Percentiles rank a stretch among this genome's conserved stretches.
Evolutionary conservation across 169 alveolate genomes (phyloP).

Genomic region (Ichthyophthirius multifiliis): DNA sequence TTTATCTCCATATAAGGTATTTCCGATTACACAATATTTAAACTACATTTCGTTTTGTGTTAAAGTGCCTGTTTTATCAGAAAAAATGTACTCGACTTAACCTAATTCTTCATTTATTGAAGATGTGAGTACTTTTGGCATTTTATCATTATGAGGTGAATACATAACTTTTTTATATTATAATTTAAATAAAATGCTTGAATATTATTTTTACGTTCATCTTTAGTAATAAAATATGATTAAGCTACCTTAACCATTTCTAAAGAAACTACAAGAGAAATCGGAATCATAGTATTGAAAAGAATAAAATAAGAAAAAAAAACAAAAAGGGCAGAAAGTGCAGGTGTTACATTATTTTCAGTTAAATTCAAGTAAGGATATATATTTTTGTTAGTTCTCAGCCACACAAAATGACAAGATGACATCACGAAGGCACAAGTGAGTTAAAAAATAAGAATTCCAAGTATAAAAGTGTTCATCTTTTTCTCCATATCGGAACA

Average conservation of each 20-base stretch:
- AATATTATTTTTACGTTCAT: constrained; percentile 13
- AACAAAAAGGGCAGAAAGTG: constrained; percentile 1
- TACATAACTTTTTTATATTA: constrained; percentile 64
- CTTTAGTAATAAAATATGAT: constrained; percentile 68
- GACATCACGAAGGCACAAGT: background rate
- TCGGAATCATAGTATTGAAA: constrained; percentile 80
- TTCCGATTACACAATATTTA: constrained; percentile 34
- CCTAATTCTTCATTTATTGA: constrained; percentile 85
- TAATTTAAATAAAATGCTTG: constrained; percentile 45
- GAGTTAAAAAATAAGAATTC: constrained; percentile 1
- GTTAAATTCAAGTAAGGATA: background rate
- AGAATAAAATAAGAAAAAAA: constrained; percentile 53
- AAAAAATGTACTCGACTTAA: constrained; percentile 67
- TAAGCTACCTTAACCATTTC: constrained; percentile 76
- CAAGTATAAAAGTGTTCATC: constrained; percentile 4
- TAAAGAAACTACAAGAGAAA: constrained; percentile 71
- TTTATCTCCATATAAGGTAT: constrained; percentile 29
- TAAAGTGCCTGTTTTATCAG: constrained; percentile 86
- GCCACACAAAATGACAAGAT: background rate
- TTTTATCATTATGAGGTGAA: constrained; percentile 40
- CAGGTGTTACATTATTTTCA: background rate
- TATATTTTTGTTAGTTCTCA: background rate
- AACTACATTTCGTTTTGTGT: constrained; percentile 70
- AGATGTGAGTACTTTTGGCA: constrained; percentile 62
- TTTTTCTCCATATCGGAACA: constrained; percentile 19